phyloP scores from a whole-genome alignment of 805 yeast genomes.

The Kluyveromyces nonfermentans region DNA sequence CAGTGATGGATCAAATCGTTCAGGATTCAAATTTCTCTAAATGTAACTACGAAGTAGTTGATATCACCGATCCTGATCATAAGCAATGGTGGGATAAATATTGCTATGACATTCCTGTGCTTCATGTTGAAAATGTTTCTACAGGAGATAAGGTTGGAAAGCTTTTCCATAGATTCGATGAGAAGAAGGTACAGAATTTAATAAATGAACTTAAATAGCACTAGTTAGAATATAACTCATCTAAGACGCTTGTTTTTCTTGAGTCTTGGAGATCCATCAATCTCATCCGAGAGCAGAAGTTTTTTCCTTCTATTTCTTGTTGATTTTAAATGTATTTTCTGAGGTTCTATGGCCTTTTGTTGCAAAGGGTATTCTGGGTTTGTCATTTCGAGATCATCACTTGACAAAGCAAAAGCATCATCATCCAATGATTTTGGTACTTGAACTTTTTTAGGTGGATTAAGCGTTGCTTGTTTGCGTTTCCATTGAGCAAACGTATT shows the following conservation, averaged over 20 bases:
- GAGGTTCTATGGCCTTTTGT: conserved; percentile 8
- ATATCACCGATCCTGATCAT: conserved; percentile 52
- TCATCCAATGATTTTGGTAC: conserved; percentile 1
- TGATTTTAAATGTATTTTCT: not conserved
- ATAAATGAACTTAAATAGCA: conserved; percentile 2
- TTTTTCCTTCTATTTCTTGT: conserved; percentile 17
- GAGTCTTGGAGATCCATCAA: conserved; percentile 12
- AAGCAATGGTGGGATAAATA: conserved; percentile 60
- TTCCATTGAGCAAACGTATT: conserved; percentile 3
- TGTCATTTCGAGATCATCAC: conserved; percentile 27
- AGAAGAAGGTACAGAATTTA: conserved; percentile 39
- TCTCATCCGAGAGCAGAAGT: conserved; percentile 24
- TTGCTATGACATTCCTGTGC: conserved; percentile 71
- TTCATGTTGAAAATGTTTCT: conserved; percentile 47
- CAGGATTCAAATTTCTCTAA: conserved; percentile 24
- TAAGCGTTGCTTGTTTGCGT: conserved; percentile 2
- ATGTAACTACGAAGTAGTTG: conserved; percentile 36
- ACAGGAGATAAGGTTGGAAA: conserved; percentile 40
- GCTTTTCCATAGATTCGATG: conserved; percentile 59
- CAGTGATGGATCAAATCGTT: conserved; percentile 35
- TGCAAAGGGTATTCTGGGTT: conserved; percentile 24
- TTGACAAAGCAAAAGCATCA: conserved; percentile 28
- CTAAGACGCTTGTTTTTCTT: conserved; percentile 15
- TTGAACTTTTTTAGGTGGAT: conserved; percentile 5
- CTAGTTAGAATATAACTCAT: not conserved